Base-by-base conservation (phyloP, 768 basidiomycete species). In the Lactarius tabidus region DNA sequence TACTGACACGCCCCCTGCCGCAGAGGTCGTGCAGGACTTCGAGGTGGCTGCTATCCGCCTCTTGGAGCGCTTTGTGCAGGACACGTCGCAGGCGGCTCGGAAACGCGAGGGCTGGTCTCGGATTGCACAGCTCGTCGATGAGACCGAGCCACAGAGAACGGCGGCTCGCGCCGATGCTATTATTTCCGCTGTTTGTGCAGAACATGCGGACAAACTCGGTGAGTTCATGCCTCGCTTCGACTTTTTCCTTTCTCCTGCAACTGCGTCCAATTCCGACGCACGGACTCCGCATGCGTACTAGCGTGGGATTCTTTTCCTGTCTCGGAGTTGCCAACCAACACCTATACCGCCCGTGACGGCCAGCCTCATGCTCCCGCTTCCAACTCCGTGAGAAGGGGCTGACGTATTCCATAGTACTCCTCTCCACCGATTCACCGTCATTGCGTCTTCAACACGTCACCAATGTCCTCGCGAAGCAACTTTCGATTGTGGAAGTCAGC, bases 101-200 rank as follows among this genome's bases (percentile, higher is more conserved):
- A 79, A 84, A 63, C 83, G 83, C 64, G 90, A 91, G 38, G 84
- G 83, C 8, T 91, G 87, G 76, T 74, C 80, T 71, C 89, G 87
- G 75, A 84, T 91, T 60, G 80, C 87, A 3, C 77, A 77, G 36
- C 88, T 91, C 83, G 78, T 92, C 12, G 89, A 91, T 65, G 89
- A 93, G 41, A 80, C 87, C 18, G 81, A 86, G 0, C 81, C 84
- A 68, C 80, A 82, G 10, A 78, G 85, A 33, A 84, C 86, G 0
- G 82, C 85, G 4, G 89, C 87, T 84, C 85, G 91, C 81, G 89
- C 89, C 0, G 91, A 93, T 70, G 84, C 91, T 15, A 80, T 93
- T 38, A 80, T 91, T 18, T 81, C 87, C 12, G 73, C 75, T n/a
- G 75, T 88, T 23, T 83, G 84, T 59, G 82, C n/a, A n/a, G n/a